Base-by-base conservation (phyloP, 768 basidiomycete genomes). In the Auricularia heimuer region DNA sequence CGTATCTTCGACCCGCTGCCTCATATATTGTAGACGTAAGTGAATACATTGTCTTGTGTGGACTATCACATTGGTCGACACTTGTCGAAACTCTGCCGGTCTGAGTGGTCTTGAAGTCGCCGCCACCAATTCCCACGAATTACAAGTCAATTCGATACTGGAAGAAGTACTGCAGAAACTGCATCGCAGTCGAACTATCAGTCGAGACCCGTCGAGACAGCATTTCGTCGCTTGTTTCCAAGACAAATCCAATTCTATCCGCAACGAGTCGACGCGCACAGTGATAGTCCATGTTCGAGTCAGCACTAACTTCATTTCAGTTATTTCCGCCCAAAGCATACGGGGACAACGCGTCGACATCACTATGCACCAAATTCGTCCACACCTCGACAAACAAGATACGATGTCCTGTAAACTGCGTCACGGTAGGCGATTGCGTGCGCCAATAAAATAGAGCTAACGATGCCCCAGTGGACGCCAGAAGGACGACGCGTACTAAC, bases 381-480 rank as follows among this genome's bases (percentile, higher is more conserved):
- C 97, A 99, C 74, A 98, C 96, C 0, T 97, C 95, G 16, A 98
- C 94, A 51, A 99, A 99, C 81, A 99, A 99, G 76, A 93, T 98
- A 67, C 83, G 94, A 63, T 97, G 94, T 79, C 95, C 97, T 0
- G 94, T 98, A 56, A 95, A 98, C 70, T 90, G 94, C 37, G 96
- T 98, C 12, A 87, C 87, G 69, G 95, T 97, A 68, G 69, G 92
- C 66, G 54, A 33, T 68, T 14, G 45, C 62, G 54, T 63, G 56
- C 58, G 14, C 34, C 8, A 12, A 63, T 54, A 61, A 62, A 12
- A 67, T 45, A 29, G 66, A 29, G 42, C 62, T 44, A 64, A 56
- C 64, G 47, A 54, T 36, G n/a, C 7, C 54, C 35, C 68, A 98
- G 94, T 99, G 96, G 94, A 98, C 95, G 18, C 97, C 97, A 1